Base-by-base conservation (phyloP, 805 yeast species). In the Saturnispora hagleri region DNA sequence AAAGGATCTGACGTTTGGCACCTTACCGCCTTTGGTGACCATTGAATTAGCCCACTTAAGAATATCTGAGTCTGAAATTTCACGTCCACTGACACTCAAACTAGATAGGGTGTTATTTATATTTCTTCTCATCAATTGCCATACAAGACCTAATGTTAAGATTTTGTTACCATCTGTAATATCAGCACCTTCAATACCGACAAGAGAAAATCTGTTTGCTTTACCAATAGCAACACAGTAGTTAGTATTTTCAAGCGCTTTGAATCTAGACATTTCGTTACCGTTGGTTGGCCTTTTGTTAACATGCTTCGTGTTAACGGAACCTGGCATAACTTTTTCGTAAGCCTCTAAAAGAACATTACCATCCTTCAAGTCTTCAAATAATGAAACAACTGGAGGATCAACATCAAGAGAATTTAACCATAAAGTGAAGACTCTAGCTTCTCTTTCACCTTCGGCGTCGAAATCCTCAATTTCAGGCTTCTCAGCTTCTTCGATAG, bases 361-460 rank as follows among this genome's bases (percentile, higher is more conserved):
- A 56, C 99, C 99, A 68, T 91, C 97, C 68, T 89, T 90, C 64
- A 93, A 77, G 65, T 93, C 98, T 69, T 91, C 97, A 61, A 93
- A 93, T 60, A 93, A 73, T 15, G 86, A 82, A 48, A 89, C 89
- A 54, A 93, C 91, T 26, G 97, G 87, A 27, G 98, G 97, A 57
- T 90, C 93, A 15, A 93, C 98, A 59, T 93, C 98, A 62, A 93
- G 77, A 1, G 97, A 89, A 71, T 93, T 93, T 65, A 93, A 80
- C 99, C 99, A 93, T 63, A 93, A 73, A 5, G 99, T 93, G 72
- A 93, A 93, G 12, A 93, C 99, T 69, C 99, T 81, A 3, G 99
- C 99, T 73, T 93, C 99, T 72, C 99, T 86, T 72, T 93, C 99
- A 57, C 99, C 99, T 72, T 93, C 99, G 26, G 99, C 99, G 67